A percentile compares a stretch with the other conserved stretches of the same genome.
Conservation (phyloP, 208 protist genomes). For the Crithidia sp. region DNA sequence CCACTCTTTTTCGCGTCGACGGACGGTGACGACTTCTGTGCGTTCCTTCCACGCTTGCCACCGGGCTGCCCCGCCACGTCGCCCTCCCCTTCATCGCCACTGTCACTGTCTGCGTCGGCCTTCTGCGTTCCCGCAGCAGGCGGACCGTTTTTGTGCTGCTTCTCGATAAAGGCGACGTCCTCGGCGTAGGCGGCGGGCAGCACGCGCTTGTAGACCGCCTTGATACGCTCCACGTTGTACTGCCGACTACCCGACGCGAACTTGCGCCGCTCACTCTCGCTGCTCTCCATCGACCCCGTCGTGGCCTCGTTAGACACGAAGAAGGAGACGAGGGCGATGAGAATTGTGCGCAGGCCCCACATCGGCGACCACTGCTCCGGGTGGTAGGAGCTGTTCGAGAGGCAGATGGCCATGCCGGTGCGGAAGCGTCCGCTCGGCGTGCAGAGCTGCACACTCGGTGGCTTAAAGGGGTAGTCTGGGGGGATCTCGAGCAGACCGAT, state of each 20-base stretch:
- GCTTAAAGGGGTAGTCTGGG: constrained; percentile 96
- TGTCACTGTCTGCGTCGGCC: neutral
- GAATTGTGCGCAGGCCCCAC: constrained; percentile 81
- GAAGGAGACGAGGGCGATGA: constrained; percentile 88
- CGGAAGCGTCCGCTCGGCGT: constrained; percentile 90
- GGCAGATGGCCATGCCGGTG: constrained; percentile 65
- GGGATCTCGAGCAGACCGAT: constrained; percentile 95
- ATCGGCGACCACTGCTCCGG: constrained; percentile 89
- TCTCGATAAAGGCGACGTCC: constrained; percentile 36
- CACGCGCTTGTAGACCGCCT: constrained; percentile 42
- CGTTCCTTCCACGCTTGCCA: too few relatives aligned
- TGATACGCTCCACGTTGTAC: constrained; percentile 61
- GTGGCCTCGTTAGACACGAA: constrained; percentile 63
- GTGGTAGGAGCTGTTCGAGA: constrained; percentile 89
- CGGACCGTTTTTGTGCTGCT: neutral
- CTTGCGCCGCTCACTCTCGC: constrained; percentile 36
- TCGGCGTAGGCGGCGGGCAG: constrained; percentile 54
- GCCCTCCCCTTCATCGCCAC: neutral
- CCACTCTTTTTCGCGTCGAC: too few relatives aligned
- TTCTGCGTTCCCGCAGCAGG: neutral
- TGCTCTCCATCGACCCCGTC: constrained; percentile 43
- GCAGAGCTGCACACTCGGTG: constrained; percentile 87
- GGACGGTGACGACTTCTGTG: too few relatives aligned
- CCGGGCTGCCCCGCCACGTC: too few relatives aligned
- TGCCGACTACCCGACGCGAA: constrained; percentile 46